Evolutionary conservation across 306 rosid genomes (phyloP).

Genomic region (Sophora flavescens): DNA sequence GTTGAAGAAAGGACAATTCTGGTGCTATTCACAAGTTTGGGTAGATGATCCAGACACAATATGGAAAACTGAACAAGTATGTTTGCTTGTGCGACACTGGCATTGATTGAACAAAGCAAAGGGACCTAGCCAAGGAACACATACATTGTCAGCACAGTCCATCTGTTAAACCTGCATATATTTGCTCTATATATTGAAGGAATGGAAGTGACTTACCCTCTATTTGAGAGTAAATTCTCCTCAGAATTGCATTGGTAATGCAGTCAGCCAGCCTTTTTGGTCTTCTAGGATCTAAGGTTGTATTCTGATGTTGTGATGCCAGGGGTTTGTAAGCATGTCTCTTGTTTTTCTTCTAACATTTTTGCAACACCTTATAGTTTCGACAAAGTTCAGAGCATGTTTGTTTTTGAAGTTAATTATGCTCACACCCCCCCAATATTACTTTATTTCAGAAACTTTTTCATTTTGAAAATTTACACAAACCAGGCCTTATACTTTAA

Average conservation of each 20-base stretch:
- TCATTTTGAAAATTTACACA: no score
- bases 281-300: neutral
- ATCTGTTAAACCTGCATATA: neutral
- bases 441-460: no score
- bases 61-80: slow-evolving; percentile 6
- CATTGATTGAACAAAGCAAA: slow-evolving; percentile 16
- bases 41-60: slow-evolving; percentile 2
- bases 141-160: neutral
- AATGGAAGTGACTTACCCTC: neutral
- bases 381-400: neutral
- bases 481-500: no score
- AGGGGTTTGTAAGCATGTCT: neutral
- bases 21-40: slow-evolving; percentile 27
- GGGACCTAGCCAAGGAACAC: neutral
- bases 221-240: neutral
- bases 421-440: neutral
- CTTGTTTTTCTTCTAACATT: neutral
- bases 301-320: neutral
- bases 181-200: slow-evolving; percentile 5
- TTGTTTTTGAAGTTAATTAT: neutral
- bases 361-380: neutral
- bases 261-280: neutral
- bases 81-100: neutral
- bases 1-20: neutral
- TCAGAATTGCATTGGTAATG: neutral